phyloP scores from a whole-genome alignment of 495 filamentous ascomycete genomes.

The Hyaloscypha variabilis region DNA sequence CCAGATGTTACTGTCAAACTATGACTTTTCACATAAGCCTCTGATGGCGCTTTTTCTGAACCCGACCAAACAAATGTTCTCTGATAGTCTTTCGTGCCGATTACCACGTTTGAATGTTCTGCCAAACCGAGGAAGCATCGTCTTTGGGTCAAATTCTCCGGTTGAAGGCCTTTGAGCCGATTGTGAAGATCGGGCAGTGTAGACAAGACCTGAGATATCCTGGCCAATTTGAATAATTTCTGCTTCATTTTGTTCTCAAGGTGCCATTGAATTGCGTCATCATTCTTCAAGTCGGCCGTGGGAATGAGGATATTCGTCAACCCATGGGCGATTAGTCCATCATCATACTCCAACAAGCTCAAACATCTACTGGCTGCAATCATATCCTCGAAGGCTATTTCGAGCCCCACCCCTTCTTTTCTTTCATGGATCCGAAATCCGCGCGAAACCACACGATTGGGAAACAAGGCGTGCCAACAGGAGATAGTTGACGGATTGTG shows the following conservation, averaged over 20 bases:
- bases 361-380: not conserved
- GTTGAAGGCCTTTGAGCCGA: constrained; percentile 4
- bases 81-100: not conserved
- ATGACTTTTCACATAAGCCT: not conserved
- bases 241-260: not conserved
- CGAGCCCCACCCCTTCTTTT: constrained; percentile 7
- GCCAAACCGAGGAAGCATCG: constrained; percentile 13
- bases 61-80: not conserved
- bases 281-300: not conserved
- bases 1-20: not conserved
- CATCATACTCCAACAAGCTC: not conserved
- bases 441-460: constrained; percentile 1
- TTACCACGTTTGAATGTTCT: not conserved
- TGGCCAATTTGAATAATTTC: not conserved
- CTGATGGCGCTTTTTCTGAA: not conserved
- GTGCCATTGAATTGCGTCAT: constrained; percentile 15
- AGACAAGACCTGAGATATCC: not conserved
- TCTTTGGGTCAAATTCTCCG: not conserved
- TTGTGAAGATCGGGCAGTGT: not conserved
- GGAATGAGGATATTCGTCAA: constrained; percentile 5
- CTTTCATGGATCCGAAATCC: constrained; percentile 9
- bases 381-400: constrained; percentile 16
- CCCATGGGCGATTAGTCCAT: constrained; percentile 10
- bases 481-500: not conserved
- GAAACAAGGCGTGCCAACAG: constrained; percentile 16